Conservation (phyloP, 2,329 filamentous ascomycete species). For the Dactylellina sp. region DNA sequence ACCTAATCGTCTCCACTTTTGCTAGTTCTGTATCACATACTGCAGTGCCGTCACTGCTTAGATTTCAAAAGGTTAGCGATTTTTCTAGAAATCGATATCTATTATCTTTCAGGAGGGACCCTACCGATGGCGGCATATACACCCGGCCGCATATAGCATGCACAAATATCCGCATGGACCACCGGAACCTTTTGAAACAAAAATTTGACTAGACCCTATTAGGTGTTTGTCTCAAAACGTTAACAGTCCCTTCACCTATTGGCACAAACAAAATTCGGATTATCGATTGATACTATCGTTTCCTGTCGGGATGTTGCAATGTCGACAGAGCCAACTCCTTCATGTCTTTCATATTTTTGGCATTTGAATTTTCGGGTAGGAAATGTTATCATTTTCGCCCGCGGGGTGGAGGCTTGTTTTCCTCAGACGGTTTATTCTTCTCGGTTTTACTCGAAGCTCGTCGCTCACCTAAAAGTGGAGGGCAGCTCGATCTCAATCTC, state of each 20-base stretch:
- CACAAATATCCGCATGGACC: conserved; percentile 26
- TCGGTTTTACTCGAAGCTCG: conserved; percentile 1
- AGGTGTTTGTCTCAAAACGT: conserved; percentile 3
- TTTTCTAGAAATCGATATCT: conserved; percentile 1
- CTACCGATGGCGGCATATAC: conserved; percentile 27
- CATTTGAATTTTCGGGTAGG: neutral
- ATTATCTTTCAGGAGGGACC: conserved; percentile 2
- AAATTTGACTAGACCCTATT: conserved; percentile 2
- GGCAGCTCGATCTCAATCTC: conserved; percentile 5
- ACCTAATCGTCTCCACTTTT: neutral
- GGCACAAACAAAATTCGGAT: neutral
- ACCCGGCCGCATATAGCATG: conserved; percentile 17
- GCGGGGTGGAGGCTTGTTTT: conserved; percentile 17
- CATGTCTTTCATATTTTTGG: neutral
- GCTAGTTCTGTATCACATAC: neutral
- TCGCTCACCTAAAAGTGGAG: neutral
- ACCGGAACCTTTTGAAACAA: conserved; percentile 13
- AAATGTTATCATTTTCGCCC: conserved; percentile 8
- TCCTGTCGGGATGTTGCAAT: conserved; percentile 3
- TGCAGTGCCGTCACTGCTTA: neutral
- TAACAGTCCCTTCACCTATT: conserved; percentile 13
- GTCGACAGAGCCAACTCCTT: neutral
- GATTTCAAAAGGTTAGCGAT: conserved; percentile 4
- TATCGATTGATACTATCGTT: conserved; percentile 8
- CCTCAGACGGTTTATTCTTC: neutral